Conservation (phyloP, 768 basidiomycete species). For the Xanthoconium stramineum region DNA sequence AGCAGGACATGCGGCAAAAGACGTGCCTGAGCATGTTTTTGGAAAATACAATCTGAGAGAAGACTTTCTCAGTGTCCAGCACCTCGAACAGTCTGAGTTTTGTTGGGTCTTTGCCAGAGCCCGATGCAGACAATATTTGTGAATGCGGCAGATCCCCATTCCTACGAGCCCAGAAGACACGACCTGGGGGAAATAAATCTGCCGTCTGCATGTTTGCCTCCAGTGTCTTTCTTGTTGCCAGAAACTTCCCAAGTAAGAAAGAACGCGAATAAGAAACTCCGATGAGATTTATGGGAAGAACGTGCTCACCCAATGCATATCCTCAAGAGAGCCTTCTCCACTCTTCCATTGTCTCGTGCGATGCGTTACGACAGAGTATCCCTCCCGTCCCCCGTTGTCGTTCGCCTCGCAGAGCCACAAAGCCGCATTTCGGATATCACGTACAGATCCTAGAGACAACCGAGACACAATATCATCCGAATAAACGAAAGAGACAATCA, state of each 20-base stretch:
- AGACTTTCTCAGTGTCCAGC: constrained; percentile 70
- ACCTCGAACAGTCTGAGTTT: constrained; percentile 77
- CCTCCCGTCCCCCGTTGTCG: constrained; percentile 35
- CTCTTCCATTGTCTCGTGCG: constrained; percentile 60
- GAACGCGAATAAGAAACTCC: neutral
- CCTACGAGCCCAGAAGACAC: constrained; percentile 76
- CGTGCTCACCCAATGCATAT: constrained; percentile 48
- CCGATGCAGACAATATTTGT: constrained; percentile 21
- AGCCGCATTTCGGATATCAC: constrained; percentile 71
- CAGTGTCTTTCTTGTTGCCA: constrained; percentile 76
- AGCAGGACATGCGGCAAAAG: neutral
- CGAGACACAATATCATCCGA: constrained; percentile 81
- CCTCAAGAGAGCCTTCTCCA: constrained; percentile 53
- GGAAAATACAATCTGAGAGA: constrained; percentile 78
- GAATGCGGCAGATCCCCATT: constrained; percentile 66
- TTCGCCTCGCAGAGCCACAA: constrained; percentile 80
- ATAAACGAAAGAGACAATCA: constrained; percentile 78
- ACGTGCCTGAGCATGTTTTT: constrained; percentile 77
- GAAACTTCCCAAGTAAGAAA: constrained; percentile 46
- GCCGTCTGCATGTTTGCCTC: constrained; percentile 80
- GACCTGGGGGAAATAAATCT: constrained; percentile 72
- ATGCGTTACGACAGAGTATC: constrained; percentile 39
- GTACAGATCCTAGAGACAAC: constrained; percentile 72
- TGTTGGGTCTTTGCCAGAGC: constrained; percentile 32
- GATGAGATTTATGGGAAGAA: neutral